A percentile compares a stretch with the other conserved stretches of the same genome.
These are phyloP conservation scores for Mentha longifolia DNA, from an alignment of 257 asterid species.

Conservation along the genomic window DNA sequence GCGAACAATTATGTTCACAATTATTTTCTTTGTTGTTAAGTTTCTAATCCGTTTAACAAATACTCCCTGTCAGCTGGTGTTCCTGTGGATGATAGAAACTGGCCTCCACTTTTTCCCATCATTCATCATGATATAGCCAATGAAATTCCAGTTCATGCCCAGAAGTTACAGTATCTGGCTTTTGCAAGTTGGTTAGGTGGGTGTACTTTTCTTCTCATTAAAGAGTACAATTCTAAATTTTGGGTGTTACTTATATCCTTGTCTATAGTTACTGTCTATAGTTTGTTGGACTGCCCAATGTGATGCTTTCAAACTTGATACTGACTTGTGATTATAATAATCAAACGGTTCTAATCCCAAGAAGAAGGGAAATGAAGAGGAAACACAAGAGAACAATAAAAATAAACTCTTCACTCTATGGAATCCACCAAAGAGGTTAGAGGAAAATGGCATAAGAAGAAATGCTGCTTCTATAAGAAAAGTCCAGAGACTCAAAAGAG, in stretches of 20 bases:
- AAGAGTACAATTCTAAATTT: constrained; percentile 5
- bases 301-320: not conserved
- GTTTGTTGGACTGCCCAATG: constrained; percentile 8
- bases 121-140: constrained; percentile 68
- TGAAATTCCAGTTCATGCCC: constrained; percentile 69
- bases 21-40: constrained; percentile 13
- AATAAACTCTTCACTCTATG: too few species aligned
- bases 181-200: constrained; percentile 70
- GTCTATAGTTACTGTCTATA: not conserved
- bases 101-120: constrained; percentile 69
- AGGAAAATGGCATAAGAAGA: too few species aligned
- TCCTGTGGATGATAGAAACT: constrained; percentile 63
- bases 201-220: constrained; percentile 30
- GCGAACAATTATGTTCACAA: constrained; percentile 1
- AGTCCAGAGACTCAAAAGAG: too few species aligned
- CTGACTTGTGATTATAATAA: not conserved
- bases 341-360: not conserved
- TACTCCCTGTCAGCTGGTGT: constrained; percentile 48
- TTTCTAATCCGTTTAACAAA: constrained; percentile 27
- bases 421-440: too few species aligned
- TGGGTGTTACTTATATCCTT: not conserved
- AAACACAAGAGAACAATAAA: too few species aligned
- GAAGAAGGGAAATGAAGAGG: too few species aligned
- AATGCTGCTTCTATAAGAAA: too few species aligned
- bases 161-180: constrained; percentile 66